Percentiles rank a stretch among this genome's conserved stretches.
These are phyloP conservation scores for Crithidia sp. DNA, from an alignment of 208 protist genomes.

Conservation along the genomic window DNA sequence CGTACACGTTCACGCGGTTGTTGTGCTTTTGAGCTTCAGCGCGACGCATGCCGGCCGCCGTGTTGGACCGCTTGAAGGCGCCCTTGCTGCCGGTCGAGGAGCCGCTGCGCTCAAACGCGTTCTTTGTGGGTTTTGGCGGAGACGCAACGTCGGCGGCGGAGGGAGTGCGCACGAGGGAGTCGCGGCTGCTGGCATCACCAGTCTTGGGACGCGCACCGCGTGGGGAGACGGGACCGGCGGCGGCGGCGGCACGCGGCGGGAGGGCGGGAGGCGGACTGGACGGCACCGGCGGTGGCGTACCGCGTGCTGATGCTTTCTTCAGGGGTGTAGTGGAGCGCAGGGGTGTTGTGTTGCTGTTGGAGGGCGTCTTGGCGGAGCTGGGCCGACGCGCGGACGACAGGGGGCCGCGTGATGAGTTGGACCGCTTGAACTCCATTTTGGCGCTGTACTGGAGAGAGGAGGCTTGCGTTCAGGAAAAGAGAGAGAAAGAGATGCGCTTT, in stretches of 20 bases:
- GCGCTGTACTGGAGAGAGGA: background rate
- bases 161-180: constrained; percentile 11
- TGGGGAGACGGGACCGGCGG: background rate
- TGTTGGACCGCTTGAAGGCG: constrained; percentile 67
- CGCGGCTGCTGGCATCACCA: background rate
- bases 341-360: constrained; percentile 30
- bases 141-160: background rate
- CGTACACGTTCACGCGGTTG: constrained; percentile 87
- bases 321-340: constrained; percentile 34
- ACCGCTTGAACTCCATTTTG: constrained; percentile 78
- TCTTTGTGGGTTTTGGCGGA: constrained; percentile 1
- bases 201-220: background rate
- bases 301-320: constrained; percentile 20
- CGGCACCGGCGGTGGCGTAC: background rate
- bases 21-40: constrained; percentile 46
- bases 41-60: constrained; percentile 45
- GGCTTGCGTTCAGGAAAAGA: background rate
- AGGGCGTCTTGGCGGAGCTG: constrained; percentile 9
- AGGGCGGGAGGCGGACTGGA: constrained; percentile 2
- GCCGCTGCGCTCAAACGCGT: constrained; percentile 44
- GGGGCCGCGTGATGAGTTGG: constrained; percentile 62
- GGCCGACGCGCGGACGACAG: constrained; percentile 25
- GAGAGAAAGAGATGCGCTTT: background rate
- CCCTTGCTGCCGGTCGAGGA: constrained; percentile 45
- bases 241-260: constrained; percentile 9